phyloP scores from a whole-genome alignment of 441 rosid genomes.

The Bocquillonia castaneifolia region DNA sequence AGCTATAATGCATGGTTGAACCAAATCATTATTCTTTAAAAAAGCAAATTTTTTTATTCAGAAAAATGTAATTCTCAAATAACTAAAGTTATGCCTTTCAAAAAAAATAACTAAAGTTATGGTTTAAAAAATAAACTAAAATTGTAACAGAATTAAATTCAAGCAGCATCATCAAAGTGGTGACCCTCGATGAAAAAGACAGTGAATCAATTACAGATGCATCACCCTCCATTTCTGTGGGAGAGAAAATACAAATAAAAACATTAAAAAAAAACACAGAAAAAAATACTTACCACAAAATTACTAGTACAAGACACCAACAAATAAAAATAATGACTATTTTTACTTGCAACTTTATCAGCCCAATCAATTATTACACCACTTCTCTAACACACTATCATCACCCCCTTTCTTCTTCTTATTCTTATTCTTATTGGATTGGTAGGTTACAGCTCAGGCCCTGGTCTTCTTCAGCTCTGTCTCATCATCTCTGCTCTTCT shows the following conservation, averaged over 20 bases:
- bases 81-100: too few relatives aligned
- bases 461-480: slow-evolving; percentile 9
- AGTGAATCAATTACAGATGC: background rate
- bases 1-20: too few relatives aligned
- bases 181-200: too few relatives aligned
- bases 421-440: background rate
- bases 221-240: background rate
- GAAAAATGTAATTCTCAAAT: too few relatives aligned
- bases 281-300: background rate
- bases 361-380: slow-evolving; percentile 1
- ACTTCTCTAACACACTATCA: background rate
- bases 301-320: too few relatives aligned
- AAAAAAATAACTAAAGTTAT: too few relatives aligned
- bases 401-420: background rate
- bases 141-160: too few relatives aligned
- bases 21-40: too few relatives aligned
- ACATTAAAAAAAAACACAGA: background rate
- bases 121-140: too few relatives aligned
- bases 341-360: slow-evolving; percentile 12
- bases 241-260: background rate
- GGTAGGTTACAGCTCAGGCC: background rate
- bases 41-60: too few relatives aligned
- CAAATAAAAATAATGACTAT: background rate
- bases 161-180: too few relatives aligned
- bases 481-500: slow-evolving; percentile 13